Percentiles rank a stretch among this genome's conserved stretches.
phyloP scores from a whole-genome alignment of 2,329 filamentous ascomycete genomes.

The Dryadomyces quercivorus region DNA sequence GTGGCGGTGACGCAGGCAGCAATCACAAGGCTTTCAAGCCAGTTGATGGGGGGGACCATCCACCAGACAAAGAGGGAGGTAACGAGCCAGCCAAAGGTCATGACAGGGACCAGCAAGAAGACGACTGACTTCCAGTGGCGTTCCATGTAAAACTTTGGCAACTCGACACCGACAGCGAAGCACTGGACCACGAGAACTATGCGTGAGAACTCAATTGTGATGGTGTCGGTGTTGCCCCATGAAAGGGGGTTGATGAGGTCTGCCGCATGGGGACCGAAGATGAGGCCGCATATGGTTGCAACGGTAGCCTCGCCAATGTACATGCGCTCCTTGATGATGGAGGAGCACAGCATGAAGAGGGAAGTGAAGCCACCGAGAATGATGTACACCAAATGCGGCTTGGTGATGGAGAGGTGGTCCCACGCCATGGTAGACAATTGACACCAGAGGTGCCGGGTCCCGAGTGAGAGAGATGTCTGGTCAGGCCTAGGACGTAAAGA shows the following conservation, averaged over 20 bases:
- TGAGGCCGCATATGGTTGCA: conserved; percentile 75
- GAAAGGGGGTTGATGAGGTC: conserved; percentile 62
- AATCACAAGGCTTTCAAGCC: conserved; percentile 78
- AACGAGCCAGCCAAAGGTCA: conserved; percentile 91
- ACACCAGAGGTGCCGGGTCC: neutral
- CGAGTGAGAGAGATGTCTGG: too few species aligned
- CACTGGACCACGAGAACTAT: conserved; percentile 87
- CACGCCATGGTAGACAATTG: conserved; percentile 48
- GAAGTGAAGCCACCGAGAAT: conserved; percentile 96
- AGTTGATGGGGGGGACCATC: conserved; percentile 65
- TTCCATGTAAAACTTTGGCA: conserved; percentile 95
- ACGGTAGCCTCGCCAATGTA: conserved; percentile 99
- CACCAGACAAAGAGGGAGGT: conserved; percentile 94
- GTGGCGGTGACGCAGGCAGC: conserved; percentile 95
- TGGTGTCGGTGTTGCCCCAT: conserved; percentile 77
- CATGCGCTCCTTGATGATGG: conserved; percentile 93
- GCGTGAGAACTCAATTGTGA: conserved; percentile 80
- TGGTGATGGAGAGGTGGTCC: conserved; percentile 75
- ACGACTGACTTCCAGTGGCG: conserved; percentile 90
- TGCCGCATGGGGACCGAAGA: conserved; percentile 77
- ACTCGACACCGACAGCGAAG: conserved; percentile 81
- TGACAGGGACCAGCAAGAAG: conserved; percentile 82
- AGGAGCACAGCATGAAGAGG: conserved; percentile 96
- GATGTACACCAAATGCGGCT: conserved; percentile 95
- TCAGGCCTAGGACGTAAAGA: neutral